Evolutionary conservation across 768 basidiomycete species (phyloP).

Genomic region (Boletus sp.): DNA sequence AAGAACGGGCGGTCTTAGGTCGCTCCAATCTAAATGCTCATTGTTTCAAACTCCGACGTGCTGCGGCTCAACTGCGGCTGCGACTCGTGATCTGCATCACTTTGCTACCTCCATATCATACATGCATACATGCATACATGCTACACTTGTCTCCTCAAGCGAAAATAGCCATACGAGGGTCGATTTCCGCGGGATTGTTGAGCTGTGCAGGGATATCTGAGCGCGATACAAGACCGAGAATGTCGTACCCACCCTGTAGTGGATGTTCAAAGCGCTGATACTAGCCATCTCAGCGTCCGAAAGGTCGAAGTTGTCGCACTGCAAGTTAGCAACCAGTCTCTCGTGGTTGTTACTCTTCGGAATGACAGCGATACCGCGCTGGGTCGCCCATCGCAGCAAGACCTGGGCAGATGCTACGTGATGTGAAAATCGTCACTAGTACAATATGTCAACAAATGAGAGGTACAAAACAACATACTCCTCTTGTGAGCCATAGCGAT

Average conservation of each 20-base stretch:
- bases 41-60: constrained; percentile 46
- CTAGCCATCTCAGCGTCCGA: constrained; percentile 52
- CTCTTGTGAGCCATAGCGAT: constrained; percentile 51
- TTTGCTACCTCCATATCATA: not conserved
- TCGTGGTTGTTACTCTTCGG: constrained; percentile 59
- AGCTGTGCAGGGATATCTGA: constrained; percentile 38
- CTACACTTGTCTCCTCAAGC: constrained; percentile 39
- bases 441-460: not conserved
- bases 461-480: constrained; percentile 35
- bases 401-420: constrained; percentile 52
- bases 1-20: constrained; percentile 1
- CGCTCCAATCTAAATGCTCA: constrained; percentile 11
- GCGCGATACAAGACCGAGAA: not conserved
- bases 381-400: constrained; percentile 75
- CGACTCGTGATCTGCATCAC: not conserved
- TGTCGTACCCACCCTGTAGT: constrained; percentile 51
- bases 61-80: constrained; percentile 29
- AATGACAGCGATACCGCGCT: constrained; percentile 69
- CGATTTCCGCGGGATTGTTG: constrained; percentile 69
- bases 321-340: constrained; percentile 44
- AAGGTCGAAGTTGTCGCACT: constrained; percentile 47
- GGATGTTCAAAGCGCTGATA: constrained; percentile 58
- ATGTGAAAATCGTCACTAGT: not conserved
- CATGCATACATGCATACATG: constrained; percentile 1
- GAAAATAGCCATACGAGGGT: constrained; percentile 65